Evolutionary conservation across 495 filamentous ascomycete species (phyloP).

Genomic region (Annulohypoxylon maeteangense): DNA sequence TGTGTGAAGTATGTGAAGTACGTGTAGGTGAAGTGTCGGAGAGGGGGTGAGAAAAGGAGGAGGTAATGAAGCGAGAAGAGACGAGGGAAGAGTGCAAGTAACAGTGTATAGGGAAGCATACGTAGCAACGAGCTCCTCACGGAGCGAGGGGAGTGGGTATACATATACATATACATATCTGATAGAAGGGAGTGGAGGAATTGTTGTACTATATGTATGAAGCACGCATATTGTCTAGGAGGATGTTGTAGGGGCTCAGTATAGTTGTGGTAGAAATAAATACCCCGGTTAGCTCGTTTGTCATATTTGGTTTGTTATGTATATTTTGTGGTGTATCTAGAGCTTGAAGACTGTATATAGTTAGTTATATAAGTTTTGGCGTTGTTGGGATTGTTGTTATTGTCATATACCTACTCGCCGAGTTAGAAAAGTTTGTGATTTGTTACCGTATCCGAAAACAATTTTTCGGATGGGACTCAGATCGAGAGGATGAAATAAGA

Average conservation of each 20-base stretch:
- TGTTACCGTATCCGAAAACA: too few species aligned
- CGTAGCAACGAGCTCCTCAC: conserved; percentile 10
- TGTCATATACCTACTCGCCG: too few species aligned
- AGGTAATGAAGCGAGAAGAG: neutral
- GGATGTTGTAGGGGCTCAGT: neutral
- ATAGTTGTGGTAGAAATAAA: neutral
- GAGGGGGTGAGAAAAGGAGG: neutral
- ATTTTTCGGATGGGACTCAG: too few species aligned
- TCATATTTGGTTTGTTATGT: too few species aligned
- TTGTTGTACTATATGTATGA: conserved; percentile 7
- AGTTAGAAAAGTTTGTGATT: too few species aligned
- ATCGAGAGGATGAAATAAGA: too few species aligned
- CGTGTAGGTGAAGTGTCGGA: neutral
- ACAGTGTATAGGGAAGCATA: neutral
- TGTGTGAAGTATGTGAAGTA: too few species aligned
- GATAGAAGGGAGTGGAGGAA: neutral
- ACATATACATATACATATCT: neutral
- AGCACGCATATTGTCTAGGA: neutral
- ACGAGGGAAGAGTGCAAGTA: neutral
- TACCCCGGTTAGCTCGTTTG: neutral
- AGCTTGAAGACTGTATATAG: too few species aligned
- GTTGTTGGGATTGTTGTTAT: too few species aligned
- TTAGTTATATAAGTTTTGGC: too few species aligned
- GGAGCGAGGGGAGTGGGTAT: conserved; percentile 2
- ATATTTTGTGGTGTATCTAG: too few species aligned